Percentiles rank a stretch among this genome's conserved stretches.
These are phyloP conservation scores for Euclidium syriacum DNA, from an alignment of 345 rosid species.

Conservation along the genomic window DNA sequence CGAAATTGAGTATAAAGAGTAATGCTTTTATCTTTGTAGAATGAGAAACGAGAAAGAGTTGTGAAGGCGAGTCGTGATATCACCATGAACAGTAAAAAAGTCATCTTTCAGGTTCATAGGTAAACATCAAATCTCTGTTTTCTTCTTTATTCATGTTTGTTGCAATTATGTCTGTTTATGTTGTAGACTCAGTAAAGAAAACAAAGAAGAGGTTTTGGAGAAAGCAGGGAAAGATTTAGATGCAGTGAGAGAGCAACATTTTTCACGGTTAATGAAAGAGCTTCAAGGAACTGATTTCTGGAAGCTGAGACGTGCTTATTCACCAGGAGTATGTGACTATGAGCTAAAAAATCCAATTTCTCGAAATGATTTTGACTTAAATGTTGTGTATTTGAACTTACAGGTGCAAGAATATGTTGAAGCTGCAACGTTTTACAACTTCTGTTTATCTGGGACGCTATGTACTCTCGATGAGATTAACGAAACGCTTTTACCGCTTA, in stretches of 20 bases:
- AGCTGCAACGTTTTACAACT: conserved; percentile 86
- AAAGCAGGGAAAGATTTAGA: conserved; percentile 85
- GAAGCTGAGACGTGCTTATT: conserved; percentile 86
- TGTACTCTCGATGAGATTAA: conserved; percentile 75
- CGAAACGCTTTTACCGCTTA: conserved; percentile 49
- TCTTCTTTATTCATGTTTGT: conserved; percentile 1
- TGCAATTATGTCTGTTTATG: not conserved
- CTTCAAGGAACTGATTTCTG: conserved; percentile 85
- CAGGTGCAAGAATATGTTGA: conserved; percentile 95
- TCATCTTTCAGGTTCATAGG: conserved; percentile 98
- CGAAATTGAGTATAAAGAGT: not conserved
- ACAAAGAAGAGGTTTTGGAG: conserved; percentile 63
- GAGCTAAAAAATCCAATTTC: not conserved
- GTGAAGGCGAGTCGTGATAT: conserved; percentile 96
- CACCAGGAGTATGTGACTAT: conserved; percentile 83
- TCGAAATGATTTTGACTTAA: not conserved
- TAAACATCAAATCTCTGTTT: conserved; percentile 11
- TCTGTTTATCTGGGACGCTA: conserved; percentile 66
- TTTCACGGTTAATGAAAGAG: conserved; percentile 69
- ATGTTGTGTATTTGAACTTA: conserved; percentile 13
- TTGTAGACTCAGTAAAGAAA: conserved; percentile 61
- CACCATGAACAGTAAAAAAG: conserved; percentile 89
- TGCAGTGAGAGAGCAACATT: conserved; percentile 50
- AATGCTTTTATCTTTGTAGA: conserved; percentile 37
- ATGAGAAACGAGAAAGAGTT: conserved; percentile 89